These are phyloP conservation scores for Aspergillus sp. DNA, from an alignment of 2,329 filamentous ascomycete genomes.

Conservation along the genomic window DNA sequence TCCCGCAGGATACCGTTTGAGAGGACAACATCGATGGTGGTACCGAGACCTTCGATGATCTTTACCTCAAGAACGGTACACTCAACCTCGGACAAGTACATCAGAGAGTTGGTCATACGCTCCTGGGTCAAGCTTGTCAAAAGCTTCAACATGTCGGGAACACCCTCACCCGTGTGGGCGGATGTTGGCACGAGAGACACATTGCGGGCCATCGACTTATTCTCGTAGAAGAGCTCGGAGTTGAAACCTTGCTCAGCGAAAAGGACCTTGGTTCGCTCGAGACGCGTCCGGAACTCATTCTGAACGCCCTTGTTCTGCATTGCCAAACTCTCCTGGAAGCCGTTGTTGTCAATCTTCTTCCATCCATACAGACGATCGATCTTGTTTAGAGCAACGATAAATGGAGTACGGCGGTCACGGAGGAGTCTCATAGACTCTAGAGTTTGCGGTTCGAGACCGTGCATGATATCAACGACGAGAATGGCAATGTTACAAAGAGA, in stretches of 20 bases:
- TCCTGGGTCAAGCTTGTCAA: conserved; percentile 90
- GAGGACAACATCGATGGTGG: conserved; percentile 95
- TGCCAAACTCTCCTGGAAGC: conserved; percentile 87
- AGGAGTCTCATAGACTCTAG: conserved; percentile 95
- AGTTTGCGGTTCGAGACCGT: conserved; percentile 95
- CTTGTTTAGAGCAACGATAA: conserved; percentile 99
- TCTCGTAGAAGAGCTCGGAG: conserved; percentile 93
- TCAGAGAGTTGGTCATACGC: conserved; percentile 93
- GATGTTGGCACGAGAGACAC: conserved; percentile 98
- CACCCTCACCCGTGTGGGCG: conserved; percentile 97
- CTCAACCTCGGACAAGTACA: conserved; percentile 98
- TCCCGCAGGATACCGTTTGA: conserved; percentile 94
- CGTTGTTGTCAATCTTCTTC: conserved; percentile 99
- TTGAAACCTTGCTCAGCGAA: conserved; percentile 98
- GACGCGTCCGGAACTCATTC: conserved; percentile 87
- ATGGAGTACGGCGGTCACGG: conserved; percentile 90
- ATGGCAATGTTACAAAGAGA: conserved; percentile 99
- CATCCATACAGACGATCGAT: conserved; percentile 99
- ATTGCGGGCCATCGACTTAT: conserved; percentile 91
- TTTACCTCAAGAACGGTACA: conserved; percentile 98
- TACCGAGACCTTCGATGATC: conserved; percentile 97
- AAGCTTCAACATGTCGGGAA: conserved; percentile 97
- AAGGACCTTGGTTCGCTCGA: conserved; percentile 87
- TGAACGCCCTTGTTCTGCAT: conserved; percentile 91
- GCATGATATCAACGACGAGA: conserved; percentile 98